Base-by-base conservation (phyloP, 768 basidiomycete species). In the Daedaleopsis sinensis region DNA sequence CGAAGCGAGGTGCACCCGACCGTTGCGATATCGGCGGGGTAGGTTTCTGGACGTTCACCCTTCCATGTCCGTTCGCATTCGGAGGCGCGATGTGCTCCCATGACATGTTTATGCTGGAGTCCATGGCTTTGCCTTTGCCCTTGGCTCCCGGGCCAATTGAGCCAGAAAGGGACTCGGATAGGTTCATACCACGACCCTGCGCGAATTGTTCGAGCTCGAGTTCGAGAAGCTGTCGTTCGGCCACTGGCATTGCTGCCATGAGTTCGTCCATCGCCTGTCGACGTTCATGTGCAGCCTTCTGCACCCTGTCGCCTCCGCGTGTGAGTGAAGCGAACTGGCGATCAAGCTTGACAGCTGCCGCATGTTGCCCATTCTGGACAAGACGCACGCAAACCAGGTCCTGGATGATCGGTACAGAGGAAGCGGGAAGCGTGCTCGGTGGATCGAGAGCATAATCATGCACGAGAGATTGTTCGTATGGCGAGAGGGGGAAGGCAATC, bases 361-460 rank as follows among this genome's bases (percentile, higher is more conserved):
- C 74, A 66, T 88, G 86, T 59, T 84, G 82, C 4, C 91, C 92
- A 3, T 79, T 81, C 68, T 91, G 88, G 37, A 94, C 82, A 10
- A 93, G 82, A 11, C 93, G 87, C 16, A 89, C 84, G 62, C 88
- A 91, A 32, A 91, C 79, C n/a, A 94, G 80, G 63, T 94, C 90
- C 70, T 91, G 91, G 0, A 94, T 72, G 15, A 84, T 77, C 6
- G 86, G 79, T 24, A 87, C 71, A 2, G 85, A 82, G 1, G 79
- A 66, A 9, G 79, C 63, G 1, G 86, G 76, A 11, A 87, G 73
- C 0, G 75, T 62, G 5, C 75, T 59, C 3, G 88, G 82, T 2
- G 86, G 84, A 15, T 84, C 77, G 11, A 86, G 78, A 5, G 88
- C 88, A 63, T 85, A 86, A 0, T 74, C 61, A 49, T 86, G 82